Conservation (phyloP, 805 yeast genomes). For the Saccharomycopsis sp. region DNA sequence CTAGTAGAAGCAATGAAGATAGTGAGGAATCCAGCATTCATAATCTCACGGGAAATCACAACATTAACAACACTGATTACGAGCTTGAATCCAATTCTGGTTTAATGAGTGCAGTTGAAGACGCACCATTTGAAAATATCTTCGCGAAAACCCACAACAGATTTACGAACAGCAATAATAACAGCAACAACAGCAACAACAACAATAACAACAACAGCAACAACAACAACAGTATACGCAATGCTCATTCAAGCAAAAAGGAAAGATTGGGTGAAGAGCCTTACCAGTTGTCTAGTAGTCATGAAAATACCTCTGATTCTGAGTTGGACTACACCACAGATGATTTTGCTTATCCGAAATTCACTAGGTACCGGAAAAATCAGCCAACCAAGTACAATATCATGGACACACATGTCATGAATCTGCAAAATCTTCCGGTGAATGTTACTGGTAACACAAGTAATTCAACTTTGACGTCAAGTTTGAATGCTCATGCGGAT, state of each 20-base stretch:
- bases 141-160: too few relatives aligned
- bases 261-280: too few relatives aligned
- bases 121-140: too few relatives aligned
- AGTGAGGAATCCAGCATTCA: constrained; percentile 1
- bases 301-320: constrained; percentile 20
- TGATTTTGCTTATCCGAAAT: constrained; percentile 18
- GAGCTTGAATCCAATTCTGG: constrained; percentile 4
- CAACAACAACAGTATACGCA: constrained; percentile 3
- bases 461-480: constrained; percentile 2
- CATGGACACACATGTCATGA: constrained; percentile 6
- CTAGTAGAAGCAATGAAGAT: constrained; percentile 2
- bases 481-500: too few relatives aligned
- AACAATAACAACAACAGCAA: constrained; percentile 5
- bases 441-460: neutral
- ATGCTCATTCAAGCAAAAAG: too few relatives aligned
- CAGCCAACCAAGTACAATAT: constrained; percentile 1
- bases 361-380: constrained; percentile 14
- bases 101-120: neutral
- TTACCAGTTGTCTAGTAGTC: constrained; percentile 20
- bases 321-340: constrained; percentile 20
- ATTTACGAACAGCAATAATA: too few relatives aligned
- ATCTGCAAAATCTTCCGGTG: neutral
- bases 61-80: neutral
- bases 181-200: constrained; percentile 13
- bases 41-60: neutral